phyloP scores from a whole-genome alignment of 2,329 filamentous ascomycete genomes.

The Mariannaea elegans region DNA sequence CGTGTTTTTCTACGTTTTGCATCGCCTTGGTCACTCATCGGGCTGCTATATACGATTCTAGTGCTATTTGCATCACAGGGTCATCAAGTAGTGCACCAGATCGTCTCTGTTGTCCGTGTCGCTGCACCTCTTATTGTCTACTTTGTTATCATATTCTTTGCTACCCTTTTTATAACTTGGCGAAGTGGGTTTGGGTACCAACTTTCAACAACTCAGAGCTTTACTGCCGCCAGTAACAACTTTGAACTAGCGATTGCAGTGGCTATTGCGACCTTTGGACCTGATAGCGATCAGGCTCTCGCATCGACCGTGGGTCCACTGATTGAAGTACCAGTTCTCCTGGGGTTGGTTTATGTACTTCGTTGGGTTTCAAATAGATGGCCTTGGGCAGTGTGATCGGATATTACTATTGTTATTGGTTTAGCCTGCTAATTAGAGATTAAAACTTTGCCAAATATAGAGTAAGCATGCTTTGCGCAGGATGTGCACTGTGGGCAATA shows the following conservation, averaged over 20 bases:
- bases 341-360: conserved; percentile 80
- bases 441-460: no score
- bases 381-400: conserved; percentile 34
- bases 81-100: conserved; percentile 78
- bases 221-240: conserved; percentile 91
- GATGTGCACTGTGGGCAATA: no score
- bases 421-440: no score
- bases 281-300: conserved; percentile 80
- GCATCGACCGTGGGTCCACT: conserved; percentile 85
- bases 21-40: conserved; percentile 80
- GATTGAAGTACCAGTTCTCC: conserved; percentile 84
- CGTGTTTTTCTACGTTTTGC: conserved; percentile 73
- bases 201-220: conserved; percentile 79
- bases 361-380: conserved; percentile 65
- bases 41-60: conserved; percentile 86
- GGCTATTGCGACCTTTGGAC: conserved; percentile 81
- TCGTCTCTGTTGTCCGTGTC: conserved; percentile 83
- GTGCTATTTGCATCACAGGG: conserved; percentile 88
- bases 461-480: no score
- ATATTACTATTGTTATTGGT: no score
- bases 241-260: conserved; percentile 94
- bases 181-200: conserved; percentile 78
- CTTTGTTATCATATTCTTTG: conserved; percentile 78
- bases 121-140: conserved; percentile 84
- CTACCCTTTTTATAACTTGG: conserved; percentile 69